A percentile compares a stretch with the other conserved stretches of the same genome.
Evolutionary conservation across 345 rosid species (phyloP).

Genomic region (Psidium friedrichsthalianum): DNA sequence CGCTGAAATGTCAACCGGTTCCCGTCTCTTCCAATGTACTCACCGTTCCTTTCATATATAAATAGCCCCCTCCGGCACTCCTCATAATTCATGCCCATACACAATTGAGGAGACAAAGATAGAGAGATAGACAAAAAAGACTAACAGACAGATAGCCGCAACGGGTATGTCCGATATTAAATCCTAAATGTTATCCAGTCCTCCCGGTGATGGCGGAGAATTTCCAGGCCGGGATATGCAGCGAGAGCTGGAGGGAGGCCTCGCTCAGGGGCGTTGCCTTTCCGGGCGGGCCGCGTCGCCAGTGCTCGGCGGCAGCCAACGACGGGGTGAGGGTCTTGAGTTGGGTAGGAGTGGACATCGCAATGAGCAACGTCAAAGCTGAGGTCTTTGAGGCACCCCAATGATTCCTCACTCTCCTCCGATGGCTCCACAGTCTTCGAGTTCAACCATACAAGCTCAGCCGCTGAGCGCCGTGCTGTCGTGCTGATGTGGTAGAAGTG

Average conservation of each 20-base stretch:
- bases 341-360: slow-evolving; percentile 8
- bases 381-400: not conserved
- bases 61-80: not conserved
- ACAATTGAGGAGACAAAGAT: not conserved
- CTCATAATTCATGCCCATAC: not conserved
- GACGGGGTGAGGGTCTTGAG: slow-evolving; percentile 20
- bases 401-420: not conserved
- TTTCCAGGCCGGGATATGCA: slow-evolving; percentile 43
- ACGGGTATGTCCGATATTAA: too few species aligned
- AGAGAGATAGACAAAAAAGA: not conserved
- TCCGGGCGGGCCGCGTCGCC: slow-evolving; percentile 29
- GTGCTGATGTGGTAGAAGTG: slow-evolving; percentile 13
- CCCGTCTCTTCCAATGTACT: slow-evolving; percentile 21
- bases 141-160: not conserved
- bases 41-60: slow-evolving; percentile 22
- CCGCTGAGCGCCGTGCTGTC: slow-evolving; percentile 1
- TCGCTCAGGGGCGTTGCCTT: slow-evolving; percentile 17
- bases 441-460: slow-evolving; percentile 4
- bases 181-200: too few species aligned
- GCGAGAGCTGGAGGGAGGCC: slow-evolving; percentile 61
- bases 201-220: slow-evolving; percentile 58
- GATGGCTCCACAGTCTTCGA: slow-evolving; percentile 11
- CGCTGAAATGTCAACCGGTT: slow-evolving; percentile 46
- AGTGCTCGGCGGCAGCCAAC: slow-evolving; percentile 14
- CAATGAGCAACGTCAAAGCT: not conserved